Evolutionary conservation across 345 rosid genomes (phyloP), one percentile per base, ranked within the genome.

Genomic region (Citrus reticulata): DNA sequence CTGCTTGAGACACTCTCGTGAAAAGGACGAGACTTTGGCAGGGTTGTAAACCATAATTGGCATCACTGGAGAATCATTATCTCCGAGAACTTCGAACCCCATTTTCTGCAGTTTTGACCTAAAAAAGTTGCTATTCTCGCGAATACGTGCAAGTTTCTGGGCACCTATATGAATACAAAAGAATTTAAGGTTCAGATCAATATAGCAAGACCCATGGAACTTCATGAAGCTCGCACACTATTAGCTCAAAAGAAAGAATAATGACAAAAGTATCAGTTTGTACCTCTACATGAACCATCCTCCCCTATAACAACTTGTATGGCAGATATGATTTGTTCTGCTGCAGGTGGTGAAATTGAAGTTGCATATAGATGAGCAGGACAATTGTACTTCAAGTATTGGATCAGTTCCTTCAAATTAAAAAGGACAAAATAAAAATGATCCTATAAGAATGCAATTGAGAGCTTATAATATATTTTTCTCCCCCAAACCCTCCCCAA

Each of bases 1-100:
- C 65, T 89, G 89, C 75, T 86, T 90, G 58, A 93, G 87, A 77
- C 99, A 93, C 85, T 90, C 95, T 67, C 99, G 87, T 54, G 99
- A 96, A 87, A 96, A 96, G 58, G 99, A 97, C 59, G 98, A 95
- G 67, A 93, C 94, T 84, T 96, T 94, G 17, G 97, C 97, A 25
- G 98, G 97, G 85, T 96, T 91, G 86, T 96, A 96, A 77, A 96
- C 92, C 99, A 96, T 96, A 74, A 96, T 94, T 16, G 99, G 97
- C 98, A 96, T 94, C 39, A 96, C 88, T 25, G 99, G 98, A 54
- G 99, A 96, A 85, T 96, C 99, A 55, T 90, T 88, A 82, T 96
- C 99, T 77, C 99, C 99, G 69, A 96, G 89, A 81, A 94, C 99
- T 81, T 96, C 98, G 74, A 96, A 93, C 6, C 99, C 99, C 99